Conservation (phyloP, 2,329 filamentous ascomycete species). For the Cladophialophora chaetospira region DNA sequence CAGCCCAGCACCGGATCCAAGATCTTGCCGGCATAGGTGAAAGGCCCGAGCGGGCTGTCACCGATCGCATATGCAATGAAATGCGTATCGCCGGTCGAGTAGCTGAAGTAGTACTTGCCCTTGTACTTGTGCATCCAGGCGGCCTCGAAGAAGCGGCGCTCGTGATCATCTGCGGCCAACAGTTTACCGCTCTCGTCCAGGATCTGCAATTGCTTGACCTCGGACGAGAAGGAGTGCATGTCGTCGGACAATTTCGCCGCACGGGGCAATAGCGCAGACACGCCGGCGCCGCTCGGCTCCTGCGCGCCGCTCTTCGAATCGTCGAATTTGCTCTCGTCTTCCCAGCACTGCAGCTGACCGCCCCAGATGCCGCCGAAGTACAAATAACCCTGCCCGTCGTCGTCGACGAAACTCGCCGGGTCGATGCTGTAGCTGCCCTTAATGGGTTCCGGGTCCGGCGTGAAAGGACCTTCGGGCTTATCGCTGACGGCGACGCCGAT, state of each 20-base stretch:
- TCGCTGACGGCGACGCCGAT: slow-evolving; percentile 71
- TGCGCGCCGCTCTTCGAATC: slow-evolving; percentile 56
- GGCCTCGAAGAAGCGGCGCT: slow-evolving; percentile 76
- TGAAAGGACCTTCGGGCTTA: slow-evolving; percentile 69
- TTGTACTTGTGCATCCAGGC: slow-evolving; percentile 76
- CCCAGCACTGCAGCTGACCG: slow-evolving; percentile 76
- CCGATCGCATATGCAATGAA: slow-evolving; percentile 70
- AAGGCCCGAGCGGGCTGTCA: slow-evolving; percentile 67
- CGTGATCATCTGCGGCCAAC: slow-evolving; percentile 68
- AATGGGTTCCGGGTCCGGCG: slow-evolving; percentile 65
- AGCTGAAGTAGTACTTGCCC: slow-evolving; percentile 72
- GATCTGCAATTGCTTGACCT: slow-evolving; percentile 64
- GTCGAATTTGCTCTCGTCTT: slow-evolving; percentile 51
- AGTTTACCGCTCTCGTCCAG: slow-evolving; percentile 60
- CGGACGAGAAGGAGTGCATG: slow-evolving; percentile 63
- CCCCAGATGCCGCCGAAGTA: slow-evolving; percentile 83
- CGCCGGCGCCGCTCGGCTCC: slow-evolving; percentile 61
- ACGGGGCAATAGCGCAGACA: slow-evolving; percentile 64
- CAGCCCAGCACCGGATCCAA: slow-evolving; percentile 76
- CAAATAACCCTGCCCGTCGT: slow-evolving; percentile 63
- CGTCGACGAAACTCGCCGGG: slow-evolving; percentile 73
- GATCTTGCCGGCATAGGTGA: slow-evolving; percentile 70
- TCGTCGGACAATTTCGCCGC: slow-evolving; percentile 65
- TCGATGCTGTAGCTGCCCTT: slow-evolving; percentile 74
- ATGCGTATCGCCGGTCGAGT: slow-evolving; percentile 78